Percentiles rank a stretch among this genome's conserved stretches.
phyloP scores from a whole-genome alignment of 139 green algal genomes.

The Ulvella scutata region DNA sequence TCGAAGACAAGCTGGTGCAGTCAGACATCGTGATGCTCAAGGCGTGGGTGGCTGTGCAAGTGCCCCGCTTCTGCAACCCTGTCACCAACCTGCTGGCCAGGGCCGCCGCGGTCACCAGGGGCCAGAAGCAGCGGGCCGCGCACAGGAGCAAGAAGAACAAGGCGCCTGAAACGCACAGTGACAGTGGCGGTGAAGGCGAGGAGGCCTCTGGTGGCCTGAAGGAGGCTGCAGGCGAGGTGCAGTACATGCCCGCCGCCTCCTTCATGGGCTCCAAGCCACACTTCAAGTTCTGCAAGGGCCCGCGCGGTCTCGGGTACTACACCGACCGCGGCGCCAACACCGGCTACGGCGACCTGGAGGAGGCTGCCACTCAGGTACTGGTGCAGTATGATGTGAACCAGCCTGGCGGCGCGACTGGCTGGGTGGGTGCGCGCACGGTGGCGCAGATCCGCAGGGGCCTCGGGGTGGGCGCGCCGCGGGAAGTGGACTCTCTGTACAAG shows the following conservation, averaged over 20 bases:
- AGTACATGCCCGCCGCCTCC: constrained; percentile 21
- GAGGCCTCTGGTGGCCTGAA: neutral
- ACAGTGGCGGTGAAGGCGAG: neutral
- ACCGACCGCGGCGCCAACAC: constrained; percentile 18
- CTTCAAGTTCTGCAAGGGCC: constrained; percentile 51
- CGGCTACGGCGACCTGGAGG: neutral
- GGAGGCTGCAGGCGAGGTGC: neutral
- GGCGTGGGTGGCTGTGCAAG: constrained; percentile 81
- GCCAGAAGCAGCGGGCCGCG: neutral
- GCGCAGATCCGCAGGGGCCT: constrained; percentile 62
- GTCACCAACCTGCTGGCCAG: constrained; percentile 75
- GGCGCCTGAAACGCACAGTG: neutral
- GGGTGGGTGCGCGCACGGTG: constrained; percentile 76
- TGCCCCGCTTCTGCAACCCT: constrained; percentile 85
- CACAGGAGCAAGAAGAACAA: constrained; percentile 18
- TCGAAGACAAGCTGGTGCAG: constrained; percentile 93
- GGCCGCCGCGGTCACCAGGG: neutral
- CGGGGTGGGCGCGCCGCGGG: constrained; percentile 60
- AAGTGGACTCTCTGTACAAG: constrained; percentile 76
- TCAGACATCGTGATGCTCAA: constrained; percentile 87
- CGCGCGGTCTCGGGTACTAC: constrained; percentile 69
- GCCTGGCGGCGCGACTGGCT: constrained; percentile 21
- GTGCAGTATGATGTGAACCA: neutral
- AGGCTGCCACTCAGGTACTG: neutral
- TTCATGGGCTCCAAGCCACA: constrained; percentile 42